A percentile compares a stretch with the other conserved stretches of the same genome.
Evolutionary conservation across 371 early-diverging fungal genomes (phyloP).

Genomic region (Mucor racemosus): DNA sequence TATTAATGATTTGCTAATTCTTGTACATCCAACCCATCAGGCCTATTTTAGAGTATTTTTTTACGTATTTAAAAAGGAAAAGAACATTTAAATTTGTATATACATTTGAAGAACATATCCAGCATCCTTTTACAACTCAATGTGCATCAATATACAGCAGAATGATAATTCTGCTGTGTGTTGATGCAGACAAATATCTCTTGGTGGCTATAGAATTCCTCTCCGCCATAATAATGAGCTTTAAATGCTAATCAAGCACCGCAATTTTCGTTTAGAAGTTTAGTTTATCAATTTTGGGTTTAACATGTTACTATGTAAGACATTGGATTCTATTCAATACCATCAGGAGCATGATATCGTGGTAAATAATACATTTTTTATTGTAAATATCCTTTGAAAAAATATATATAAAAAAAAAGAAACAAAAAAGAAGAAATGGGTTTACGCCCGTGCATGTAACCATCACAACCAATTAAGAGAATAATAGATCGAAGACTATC

Average conservation of each 20-base stretch:
- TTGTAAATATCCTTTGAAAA: too few species aligned
- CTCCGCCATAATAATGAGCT: not conserved
- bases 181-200: too few species aligned
- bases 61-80: too few species aligned
- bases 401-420: too few species aligned
- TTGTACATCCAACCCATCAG: not conserved
- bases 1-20: not conserved
- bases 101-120: not conserved
- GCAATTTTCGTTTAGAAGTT: not conserved
- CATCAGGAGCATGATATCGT: too few species aligned
- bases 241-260: not conserved
- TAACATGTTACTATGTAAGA: too few species aligned
- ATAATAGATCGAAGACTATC: not conserved
- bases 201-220: not conserved
- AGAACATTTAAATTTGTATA: too few species aligned
- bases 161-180: too few species aligned
- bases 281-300: too few species aligned
- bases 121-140: not conserved
- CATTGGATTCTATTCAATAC: too few species aligned
- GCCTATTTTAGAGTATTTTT: not conserved
- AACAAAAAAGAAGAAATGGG: not conserved
- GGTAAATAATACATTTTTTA: too few species aligned
- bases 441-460: conserved; percentile 10
- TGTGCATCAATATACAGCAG: not conserved
- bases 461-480: not conserved